Percentiles rank a stretch among this genome's conserved stretches.
These are phyloP conservation scores for Graphilbum ipis-grandicollis DNA, from an alignment of 2,329 filamentous ascomycete species.

Conservation along the genomic window DNA sequence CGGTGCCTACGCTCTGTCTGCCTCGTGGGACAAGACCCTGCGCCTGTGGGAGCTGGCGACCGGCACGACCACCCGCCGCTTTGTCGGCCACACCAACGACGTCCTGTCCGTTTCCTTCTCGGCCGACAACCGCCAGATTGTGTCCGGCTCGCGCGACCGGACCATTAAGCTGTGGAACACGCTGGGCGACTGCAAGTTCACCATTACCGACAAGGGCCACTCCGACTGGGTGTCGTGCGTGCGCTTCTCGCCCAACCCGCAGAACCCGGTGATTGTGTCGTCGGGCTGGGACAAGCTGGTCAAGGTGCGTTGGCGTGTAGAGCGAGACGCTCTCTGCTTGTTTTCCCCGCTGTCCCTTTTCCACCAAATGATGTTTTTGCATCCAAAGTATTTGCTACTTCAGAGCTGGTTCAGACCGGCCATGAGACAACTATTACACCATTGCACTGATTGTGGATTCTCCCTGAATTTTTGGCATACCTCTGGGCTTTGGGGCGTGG, in stretches of 20 bases:
- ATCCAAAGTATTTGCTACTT: slow-evolving; percentile 99
- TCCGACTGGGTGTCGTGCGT: slow-evolving; percentile 99
- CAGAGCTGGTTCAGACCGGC: slow-evolving; percentile 71
- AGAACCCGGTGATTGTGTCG: slow-evolving; percentile 99
- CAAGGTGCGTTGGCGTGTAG: slow-evolving; percentile 71
- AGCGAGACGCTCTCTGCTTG: too few relatives aligned
- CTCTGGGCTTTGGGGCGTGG: too few relatives aligned
- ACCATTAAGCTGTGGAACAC: slow-evolving; percentile 99
- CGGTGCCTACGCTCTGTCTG: slow-evolving; percentile 95
- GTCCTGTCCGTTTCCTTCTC: slow-evolving; percentile 99
- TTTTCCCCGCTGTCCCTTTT: too few relatives aligned
- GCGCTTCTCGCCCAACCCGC: slow-evolving; percentile 98
- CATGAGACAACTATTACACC: slow-evolving; percentile 73
- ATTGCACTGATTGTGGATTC: slow-evolving; percentile 63
- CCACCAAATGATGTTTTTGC: slow-evolving; percentile 78
- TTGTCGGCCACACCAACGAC: slow-evolving; percentile 98
- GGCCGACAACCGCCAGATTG: slow-evolving; percentile 99
- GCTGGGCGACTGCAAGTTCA: slow-evolving; percentile 99
- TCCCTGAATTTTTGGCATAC: too few relatives aligned
- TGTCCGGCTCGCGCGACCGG: slow-evolving; percentile 94
- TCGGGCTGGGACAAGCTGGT: slow-evolving; percentile 99
- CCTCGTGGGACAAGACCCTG: slow-evolving; percentile 99
- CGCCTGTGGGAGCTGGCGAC: slow-evolving; percentile 98
- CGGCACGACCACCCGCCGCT: slow-evolving; percentile 91
- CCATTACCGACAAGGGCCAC: slow-evolving; percentile 99